phyloP scores from a whole-genome alignment of 192 early-diverging fungal species.

The Irineochytrium annulatum region DNA sequence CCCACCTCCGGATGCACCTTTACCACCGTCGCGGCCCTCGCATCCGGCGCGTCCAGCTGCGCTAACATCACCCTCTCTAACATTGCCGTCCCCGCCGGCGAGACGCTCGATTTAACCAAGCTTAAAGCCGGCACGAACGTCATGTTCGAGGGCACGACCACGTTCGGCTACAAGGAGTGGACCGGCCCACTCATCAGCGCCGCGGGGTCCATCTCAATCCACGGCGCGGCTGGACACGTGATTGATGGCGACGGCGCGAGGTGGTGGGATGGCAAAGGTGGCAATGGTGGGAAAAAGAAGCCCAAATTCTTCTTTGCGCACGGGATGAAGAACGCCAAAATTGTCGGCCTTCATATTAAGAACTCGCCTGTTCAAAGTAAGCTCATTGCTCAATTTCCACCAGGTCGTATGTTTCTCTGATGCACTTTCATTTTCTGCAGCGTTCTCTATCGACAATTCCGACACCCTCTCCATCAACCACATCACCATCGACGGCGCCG shows the following conservation, averaged over 20 bases:
- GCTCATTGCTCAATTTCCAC: too few relatives aligned
- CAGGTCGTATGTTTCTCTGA: too few relatives aligned
- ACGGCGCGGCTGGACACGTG: slow-evolving; percentile 21
- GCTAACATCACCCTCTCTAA: too few relatives aligned
- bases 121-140: neutral
- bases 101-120: neutral
- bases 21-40: too few relatives aligned
- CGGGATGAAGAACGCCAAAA: slow-evolving; percentile 18
- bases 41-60: too few relatives aligned
- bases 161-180: slow-evolving; percentile 14
- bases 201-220: slow-evolving; percentile 32
- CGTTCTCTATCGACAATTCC: slow-evolving; percentile 31
- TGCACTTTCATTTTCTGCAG: too few relatives aligned
- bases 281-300: slow-evolving; percentile 37
- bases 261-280: slow-evolving; percentile 45
- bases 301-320: slow-evolving; percentile 14
- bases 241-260: slow-evolving; percentile 37
- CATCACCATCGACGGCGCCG: slow-evolving; percentile 40
- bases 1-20: too few relatives aligned
- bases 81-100: neutral
- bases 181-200: slow-evolving; percentile 28
- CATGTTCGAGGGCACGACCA: neutral
- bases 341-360: slow-evolving; percentile 27
- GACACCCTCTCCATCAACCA: slow-evolving; percentile 26
- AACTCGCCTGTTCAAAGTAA: slow-evolving; percentile 40